A percentile compares a stretch with the other conserved stretches of the same genome.
Evolutionary conservation across 2,329 filamentous ascomycete species (phyloP).

Genomic region (Rutstroemia sp.): DNA sequence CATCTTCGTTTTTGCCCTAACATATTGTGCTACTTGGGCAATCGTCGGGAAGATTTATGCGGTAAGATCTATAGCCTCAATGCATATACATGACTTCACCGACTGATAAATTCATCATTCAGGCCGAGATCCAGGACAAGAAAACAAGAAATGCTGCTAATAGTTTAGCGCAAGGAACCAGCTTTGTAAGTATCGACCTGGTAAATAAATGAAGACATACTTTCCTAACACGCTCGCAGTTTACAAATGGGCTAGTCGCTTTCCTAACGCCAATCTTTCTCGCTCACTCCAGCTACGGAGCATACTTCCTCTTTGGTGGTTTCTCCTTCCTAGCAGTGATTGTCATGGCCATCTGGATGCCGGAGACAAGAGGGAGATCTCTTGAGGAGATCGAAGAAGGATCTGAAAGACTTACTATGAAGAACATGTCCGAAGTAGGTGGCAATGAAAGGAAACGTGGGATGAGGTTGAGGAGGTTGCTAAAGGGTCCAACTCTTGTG

Average conservation of each 20-base stretch:
- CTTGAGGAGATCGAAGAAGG: constrained; percentile 18
- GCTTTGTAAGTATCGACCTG: constrained; percentile 28
- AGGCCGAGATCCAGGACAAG: constrained; percentile 43
- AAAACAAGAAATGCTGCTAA: constrained; percentile 46
- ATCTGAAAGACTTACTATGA: not conserved
- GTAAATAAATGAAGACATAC: constrained; percentile 7
- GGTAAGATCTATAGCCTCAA: constrained; percentile 16
- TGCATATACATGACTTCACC: not conserved
- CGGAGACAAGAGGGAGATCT: constrained; percentile 21
- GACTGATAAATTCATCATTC: not conserved
- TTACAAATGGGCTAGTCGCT: constrained; percentile 27
- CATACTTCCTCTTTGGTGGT: constrained; percentile 20
- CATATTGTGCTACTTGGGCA: constrained; percentile 42
- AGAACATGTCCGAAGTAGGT: not conserved
- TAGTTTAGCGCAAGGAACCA: constrained; percentile 39
- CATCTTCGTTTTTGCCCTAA: constrained; percentile 42
- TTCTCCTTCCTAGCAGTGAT: constrained; percentile 20
- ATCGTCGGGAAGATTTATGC: constrained; percentile 48
- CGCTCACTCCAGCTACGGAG: constrained; percentile 12
- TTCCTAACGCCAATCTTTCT: constrained; percentile 26
- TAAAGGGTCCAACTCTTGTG: not conserved
- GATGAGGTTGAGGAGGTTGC: not conserved
- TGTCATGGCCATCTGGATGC: constrained; percentile 19
- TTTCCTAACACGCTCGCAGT: constrained; percentile 26
- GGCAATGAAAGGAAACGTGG: not conserved